Conservation (phyloP, 1,139 yeast genomes). For the Suhomyces kunorum region DNA sequence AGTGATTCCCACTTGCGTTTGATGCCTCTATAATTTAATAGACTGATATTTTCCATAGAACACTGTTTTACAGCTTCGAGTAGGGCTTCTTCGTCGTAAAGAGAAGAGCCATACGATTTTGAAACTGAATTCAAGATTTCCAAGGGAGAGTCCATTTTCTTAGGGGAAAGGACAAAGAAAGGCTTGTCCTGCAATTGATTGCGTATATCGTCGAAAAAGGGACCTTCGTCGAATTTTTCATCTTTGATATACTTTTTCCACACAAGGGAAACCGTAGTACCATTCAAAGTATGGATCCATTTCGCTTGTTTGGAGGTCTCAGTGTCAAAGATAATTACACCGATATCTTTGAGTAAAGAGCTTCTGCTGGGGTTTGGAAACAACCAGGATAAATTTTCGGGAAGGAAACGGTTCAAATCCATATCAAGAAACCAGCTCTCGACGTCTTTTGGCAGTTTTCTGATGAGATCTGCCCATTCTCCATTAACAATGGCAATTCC, state of each 20-base stretch:
- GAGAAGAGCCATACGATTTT: background rate
- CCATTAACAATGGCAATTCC: constrained; percentile 30
- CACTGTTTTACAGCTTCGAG: constrained; percentile 9
- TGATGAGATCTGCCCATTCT: constrained; percentile 24
- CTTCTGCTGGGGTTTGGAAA: constrained; percentile 20
- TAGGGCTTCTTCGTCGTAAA: constrained; percentile 8
- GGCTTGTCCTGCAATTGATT: background rate
- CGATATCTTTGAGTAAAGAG: constrained; percentile 16
- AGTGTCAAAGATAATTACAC: constrained; percentile 15
- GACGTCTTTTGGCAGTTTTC: constrained; percentile 16
- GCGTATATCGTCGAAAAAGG: constrained; percentile 9
- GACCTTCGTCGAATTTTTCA: constrained; percentile 1
- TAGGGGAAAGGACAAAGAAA: constrained; percentile 2
- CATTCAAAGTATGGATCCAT: constrained; percentile 22
- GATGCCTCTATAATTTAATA: constrained; percentile 1
- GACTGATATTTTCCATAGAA: constrained; percentile 2
- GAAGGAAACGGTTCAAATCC: constrained; percentile 20
- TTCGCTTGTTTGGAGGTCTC: constrained; percentile 12
- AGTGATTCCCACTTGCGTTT: constrained; percentile 6
- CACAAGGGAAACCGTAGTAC: constrained; percentile 1
- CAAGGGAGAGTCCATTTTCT: background rate
- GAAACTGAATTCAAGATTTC: background rate
- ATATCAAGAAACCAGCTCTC: constrained; percentile 26
- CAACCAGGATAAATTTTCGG: constrained; percentile 17
- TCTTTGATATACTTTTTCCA: constrained; percentile 1